A percentile compares a stretch with the other conserved stretches of the same genome.
Conservation (phyloP, 31 red algal genomes). For the Pterothamnion heteromorphum region DNA sequence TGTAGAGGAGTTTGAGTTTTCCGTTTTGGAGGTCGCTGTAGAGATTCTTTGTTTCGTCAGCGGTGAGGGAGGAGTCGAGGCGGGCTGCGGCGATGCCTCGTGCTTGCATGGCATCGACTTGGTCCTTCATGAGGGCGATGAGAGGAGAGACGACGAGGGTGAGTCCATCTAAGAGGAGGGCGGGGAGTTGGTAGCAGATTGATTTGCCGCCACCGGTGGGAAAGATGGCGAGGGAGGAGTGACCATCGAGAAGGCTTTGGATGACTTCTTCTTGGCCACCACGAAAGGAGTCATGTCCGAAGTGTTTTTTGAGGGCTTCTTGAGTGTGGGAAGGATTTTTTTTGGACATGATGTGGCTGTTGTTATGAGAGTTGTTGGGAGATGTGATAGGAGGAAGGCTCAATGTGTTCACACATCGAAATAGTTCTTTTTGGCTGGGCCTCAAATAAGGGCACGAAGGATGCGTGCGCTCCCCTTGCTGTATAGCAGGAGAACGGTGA, state of each 20-base stretch:
- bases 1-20: constrained; percentile 62
- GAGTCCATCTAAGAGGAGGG: constrained; percentile 63
- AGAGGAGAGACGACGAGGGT: constrained; percentile 94
- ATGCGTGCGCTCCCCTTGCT: too few species aligned
- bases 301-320: not conserved
- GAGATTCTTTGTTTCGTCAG: constrained; percentile 50
- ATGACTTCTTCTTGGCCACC: constrained; percentile 23
- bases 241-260: not conserved
- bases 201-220: constrained; percentile 94
- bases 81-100: constrained; percentile 65
- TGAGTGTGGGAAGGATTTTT: not conserved
- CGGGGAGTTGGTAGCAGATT: constrained; percentile 93
- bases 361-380: too few species aligned
- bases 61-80: constrained; percentile 68
- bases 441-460: too few species aligned
- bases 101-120: constrained; percentile 64
- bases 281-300: constrained; percentile 46
- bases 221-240: not conserved
- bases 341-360: too few species aligned
- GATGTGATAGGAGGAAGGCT: too few species aligned
- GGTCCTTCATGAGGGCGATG: constrained; percentile 92
- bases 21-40: constrained; percentile 33
- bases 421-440: too few species aligned
- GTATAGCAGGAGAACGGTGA: too few species aligned
- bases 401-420: too few species aligned